Evolutionary conservation across 108 stramenopile species (phyloP).

Genomic region (Schizochytrium sp.): DNA sequence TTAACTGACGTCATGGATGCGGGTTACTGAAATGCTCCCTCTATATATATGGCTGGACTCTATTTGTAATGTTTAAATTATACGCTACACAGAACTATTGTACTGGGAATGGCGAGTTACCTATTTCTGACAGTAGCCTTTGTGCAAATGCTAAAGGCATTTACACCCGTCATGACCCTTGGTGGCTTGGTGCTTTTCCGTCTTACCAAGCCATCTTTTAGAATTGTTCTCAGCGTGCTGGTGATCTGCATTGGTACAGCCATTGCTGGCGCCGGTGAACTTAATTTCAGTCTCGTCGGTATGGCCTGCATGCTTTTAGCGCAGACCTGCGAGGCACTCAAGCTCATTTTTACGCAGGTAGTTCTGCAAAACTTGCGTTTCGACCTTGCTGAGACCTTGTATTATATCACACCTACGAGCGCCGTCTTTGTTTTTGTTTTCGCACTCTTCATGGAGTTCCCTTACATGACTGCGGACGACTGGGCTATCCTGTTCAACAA

Average conservation of each 20-base stretch:
- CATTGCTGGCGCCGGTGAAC: constrained; percentile 40
- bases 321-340: constrained; percentile 54
- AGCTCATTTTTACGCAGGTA: constrained; percentile 53
- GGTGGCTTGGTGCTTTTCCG: constrained; percentile 56
- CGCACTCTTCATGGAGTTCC: constrained; percentile 25
- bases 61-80: neutral
- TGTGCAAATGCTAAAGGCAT: constrained; percentile 68
- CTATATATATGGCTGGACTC: too few species aligned
- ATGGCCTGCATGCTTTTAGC: constrained; percentile 49
- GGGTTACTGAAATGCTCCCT: too few species aligned
- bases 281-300: constrained; percentile 59
- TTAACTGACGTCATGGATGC: too few species aligned
- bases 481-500: neutral
- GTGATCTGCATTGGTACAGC: constrained; percentile 63
- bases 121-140: constrained; percentile 63
- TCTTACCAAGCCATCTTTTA: constrained; percentile 7
- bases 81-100: constrained; percentile 41
- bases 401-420: constrained; percentile 53
- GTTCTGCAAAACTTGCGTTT: constrained; percentile 25
- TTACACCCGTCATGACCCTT: constrained; percentile 65
- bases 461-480: constrained; percentile 59
- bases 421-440: constrained; percentile 49
- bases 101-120: constrained; percentile 60
- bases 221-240: constrained; percentile 46
- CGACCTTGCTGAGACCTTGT: constrained; percentile 48